Evolutionary conservation across 768 basidiomycete genomes (phyloP), one percentile per base, ranked within the genome.

Genomic region (Trametes meyenii): DNA sequence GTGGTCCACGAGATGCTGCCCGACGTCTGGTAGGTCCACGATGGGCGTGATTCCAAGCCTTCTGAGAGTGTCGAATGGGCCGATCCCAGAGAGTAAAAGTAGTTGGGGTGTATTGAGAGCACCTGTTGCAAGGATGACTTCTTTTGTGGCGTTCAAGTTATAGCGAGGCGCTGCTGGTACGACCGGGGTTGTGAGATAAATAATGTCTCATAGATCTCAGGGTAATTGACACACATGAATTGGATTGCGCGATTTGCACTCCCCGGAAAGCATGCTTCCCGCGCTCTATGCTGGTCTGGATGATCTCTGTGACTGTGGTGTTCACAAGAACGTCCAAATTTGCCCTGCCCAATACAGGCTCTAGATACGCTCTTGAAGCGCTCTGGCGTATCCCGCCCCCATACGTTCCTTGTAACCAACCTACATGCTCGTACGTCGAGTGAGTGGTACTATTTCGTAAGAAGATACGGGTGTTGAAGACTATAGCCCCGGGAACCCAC

Each of bases 71-170:
- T 45, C 23, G 4, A 52, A 19, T n/a, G 67, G 59, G 1, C 74
- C 74, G 46, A 75, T 67, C 16, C 74, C 74, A 7, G 71, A 72
- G 36, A 72, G 66, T 50, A 70, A 46, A 21, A 75, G 61, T 3
- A 75, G 49, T 36, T 74, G 64, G 0, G 68, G 67, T 0, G 67
- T 58, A 39, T 58, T 50, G 12, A 70, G 38, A 2, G 69, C 50
- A 2, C 70, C 70, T 0, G 70, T 65, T 24, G 60, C 61, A 10
- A 71, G 48, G 40, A 74, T 67, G n/a, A 72, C 65, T 40, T 72
- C 68, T 23, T 66, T 64, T 4, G 38, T 54, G 3, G 68, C 71
- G 24, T 38, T 46, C 7, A 69, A 44, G 6, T 42, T 50, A 49
- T 43, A 62, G 10, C 35, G 29, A 13, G 35, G 56, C 11, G 46